phyloP scores from a whole-genome alignment of 208 protist genomes.

The Entamoeba invadens region DNA sequence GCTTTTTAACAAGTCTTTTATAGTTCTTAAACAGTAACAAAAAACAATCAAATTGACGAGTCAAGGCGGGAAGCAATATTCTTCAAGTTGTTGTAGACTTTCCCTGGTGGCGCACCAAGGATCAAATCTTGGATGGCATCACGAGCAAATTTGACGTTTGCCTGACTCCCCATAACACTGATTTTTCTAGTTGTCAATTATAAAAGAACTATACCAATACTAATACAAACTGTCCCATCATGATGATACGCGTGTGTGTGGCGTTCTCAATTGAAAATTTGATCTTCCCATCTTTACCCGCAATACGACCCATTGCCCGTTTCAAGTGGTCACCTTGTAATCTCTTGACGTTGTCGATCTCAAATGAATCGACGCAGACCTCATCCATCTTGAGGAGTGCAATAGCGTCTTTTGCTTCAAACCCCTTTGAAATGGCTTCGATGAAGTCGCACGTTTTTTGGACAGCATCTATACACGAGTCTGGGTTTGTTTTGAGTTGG shows the following conservation, averaged over 20 bases:
- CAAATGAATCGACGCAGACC: constrained; percentile 96
- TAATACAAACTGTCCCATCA: constrained; percentile 66
- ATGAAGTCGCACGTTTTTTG: constrained; percentile 93
- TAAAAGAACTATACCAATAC: neutral
- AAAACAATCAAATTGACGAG: neutral
- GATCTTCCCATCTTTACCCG: constrained; percentile 90
- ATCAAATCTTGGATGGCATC: constrained; percentile 89
- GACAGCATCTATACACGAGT: constrained; percentile 56
- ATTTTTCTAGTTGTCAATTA: no score
- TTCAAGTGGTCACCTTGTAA: constrained; percentile 67
- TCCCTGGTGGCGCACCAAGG: constrained; percentile 61
- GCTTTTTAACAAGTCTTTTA: no score
- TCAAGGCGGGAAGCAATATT: neutral
- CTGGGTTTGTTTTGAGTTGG: constrained; percentile 65
- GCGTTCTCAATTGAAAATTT: constrained; percentile 99
- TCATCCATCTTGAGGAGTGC: constrained; percentile 96
- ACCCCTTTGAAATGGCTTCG: constrained; percentile 81
- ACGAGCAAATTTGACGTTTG: constrained; percentile 82
- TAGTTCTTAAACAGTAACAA: no score
- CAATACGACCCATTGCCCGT: constrained; percentile 94
- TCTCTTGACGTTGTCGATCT: constrained; percentile 73
- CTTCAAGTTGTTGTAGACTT: neutral
- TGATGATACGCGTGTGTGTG: constrained; percentile 89
- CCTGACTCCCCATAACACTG: constrained; percentile 89
- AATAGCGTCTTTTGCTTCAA: constrained; percentile 75